A percentile compares a stretch with the other conserved stretches of the same genome.
Conservation (phyloP, 768 basidiomycete genomes). For the Tricholoma saponaceum region DNA sequence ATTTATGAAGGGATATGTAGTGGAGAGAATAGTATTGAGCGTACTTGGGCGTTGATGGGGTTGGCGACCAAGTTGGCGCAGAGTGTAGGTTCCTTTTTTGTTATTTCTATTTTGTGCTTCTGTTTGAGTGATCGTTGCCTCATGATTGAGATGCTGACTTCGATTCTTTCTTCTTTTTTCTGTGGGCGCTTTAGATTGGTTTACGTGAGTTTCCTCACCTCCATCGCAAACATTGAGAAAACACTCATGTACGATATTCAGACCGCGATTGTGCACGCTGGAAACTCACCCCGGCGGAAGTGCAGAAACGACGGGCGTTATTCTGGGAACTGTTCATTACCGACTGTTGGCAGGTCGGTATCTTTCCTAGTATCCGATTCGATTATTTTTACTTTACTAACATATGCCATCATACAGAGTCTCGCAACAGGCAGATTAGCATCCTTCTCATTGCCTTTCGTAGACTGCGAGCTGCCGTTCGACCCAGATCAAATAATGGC, state of each 20-base stretch:
- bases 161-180: slow-evolving; percentile 2
- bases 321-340: slow-evolving; percentile 77
- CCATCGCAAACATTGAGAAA: not conserved
- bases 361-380: not conserved
- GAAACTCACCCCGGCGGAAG: slow-evolving; percentile 55
- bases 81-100: slow-evolving; percentile 41
- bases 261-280: slow-evolving; percentile 74
- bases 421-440: slow-evolving; percentile 67
- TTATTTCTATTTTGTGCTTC: slow-evolving; percentile 1
- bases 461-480: slow-evolving; percentile 67
- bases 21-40: slow-evolving; percentile 67
- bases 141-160: not conserved
- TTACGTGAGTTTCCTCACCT: slow-evolving; percentile 48
- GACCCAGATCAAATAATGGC: slow-evolving; percentile 57
- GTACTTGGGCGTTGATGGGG: slow-evolving; percentile 64
- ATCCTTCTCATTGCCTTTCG: slow-evolving; percentile 64
- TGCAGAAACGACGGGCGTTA: slow-evolving; percentile 65
- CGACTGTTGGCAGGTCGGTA: slow-evolving; percentile 66
- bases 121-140: not conserved
- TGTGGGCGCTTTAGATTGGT: slow-evolving; percentile 54
- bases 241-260: slow-evolving; percentile 19
- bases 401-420: slow-evolving; percentile 35
- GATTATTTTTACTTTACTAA: not conserved
- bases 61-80: slow-evolving; percentile 63
- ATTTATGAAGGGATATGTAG: slow-evolving; percentile 69